phyloP scores from a whole-genome alignment of 805 yeast genomes.

The Brettanomyces bruxellensis region DNA sequence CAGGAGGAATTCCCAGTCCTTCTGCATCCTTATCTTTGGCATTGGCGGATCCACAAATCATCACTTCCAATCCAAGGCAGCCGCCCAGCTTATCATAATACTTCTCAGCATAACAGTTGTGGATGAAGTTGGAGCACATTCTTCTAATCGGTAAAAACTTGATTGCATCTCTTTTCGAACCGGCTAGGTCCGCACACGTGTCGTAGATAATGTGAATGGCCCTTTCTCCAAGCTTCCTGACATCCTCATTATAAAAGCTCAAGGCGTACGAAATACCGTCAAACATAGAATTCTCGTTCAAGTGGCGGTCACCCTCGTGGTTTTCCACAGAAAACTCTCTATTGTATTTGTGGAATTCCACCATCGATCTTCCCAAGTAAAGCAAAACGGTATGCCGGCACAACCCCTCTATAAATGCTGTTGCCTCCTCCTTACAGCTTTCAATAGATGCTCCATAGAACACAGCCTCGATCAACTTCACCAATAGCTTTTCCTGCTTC shows the following conservation, averaged over 20 bases:
- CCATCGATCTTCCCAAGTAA: constrained; percentile 64
- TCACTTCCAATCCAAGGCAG: constrained; percentile 66
- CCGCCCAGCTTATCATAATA: constrained; percentile 87
- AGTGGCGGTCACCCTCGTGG: constrained; percentile 64
- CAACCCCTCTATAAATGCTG: constrained; percentile 48
- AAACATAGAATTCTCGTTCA: constrained; percentile 62
- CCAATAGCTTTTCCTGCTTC: constrained; percentile 57
- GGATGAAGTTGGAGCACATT: constrained; percentile 75
- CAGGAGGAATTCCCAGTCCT: constrained; percentile 56
- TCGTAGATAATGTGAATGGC: constrained; percentile 55
- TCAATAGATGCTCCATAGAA: constrained; percentile 71
- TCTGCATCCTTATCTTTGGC: constrained; percentile 14
- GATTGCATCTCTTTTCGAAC: constrained; percentile 53
- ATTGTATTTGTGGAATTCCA: constrained; percentile 57
- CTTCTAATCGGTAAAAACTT: constrained; percentile 69
- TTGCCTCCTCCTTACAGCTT: constrained; percentile 64
- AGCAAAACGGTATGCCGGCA: constrained; percentile 74
- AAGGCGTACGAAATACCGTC: constrained; percentile 73
- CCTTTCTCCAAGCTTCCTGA: constrained; percentile 60
- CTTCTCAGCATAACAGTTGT: constrained; percentile 83
- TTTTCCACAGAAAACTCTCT: constrained; percentile 68
- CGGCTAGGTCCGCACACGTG: constrained; percentile 60
- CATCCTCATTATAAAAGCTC: constrained; percentile 64
- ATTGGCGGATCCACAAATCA: constrained; percentile 29
- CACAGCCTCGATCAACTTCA: constrained; percentile 56